Base-by-base conservation (phyloP, 2,329 filamentous ascomycete species). In the Botrytis deweyae region DNA sequence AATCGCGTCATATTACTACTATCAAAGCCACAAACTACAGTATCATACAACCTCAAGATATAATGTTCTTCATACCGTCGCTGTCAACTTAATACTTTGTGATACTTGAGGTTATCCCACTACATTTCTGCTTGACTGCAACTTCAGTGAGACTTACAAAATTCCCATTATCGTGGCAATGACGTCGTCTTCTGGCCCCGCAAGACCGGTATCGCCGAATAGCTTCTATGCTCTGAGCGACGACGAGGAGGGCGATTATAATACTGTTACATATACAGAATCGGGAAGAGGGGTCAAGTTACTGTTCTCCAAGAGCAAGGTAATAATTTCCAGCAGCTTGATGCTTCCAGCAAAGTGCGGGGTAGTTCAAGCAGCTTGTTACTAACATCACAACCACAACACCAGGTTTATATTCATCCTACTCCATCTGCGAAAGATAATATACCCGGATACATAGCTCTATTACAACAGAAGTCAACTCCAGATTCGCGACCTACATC, bases 181-280 rank as follows among this genome's bases (percentile, higher is more conserved):
- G 80, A 79, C 79, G 76, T 80, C 80, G 76, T 76, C 77, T 72
- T 75, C 77, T 7, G 75, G 68, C 70, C 76, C 78, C 73, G 77
- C 78, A 58, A 77, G 79, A 74, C 80, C 86, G 69, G 78, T 89
- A 22, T 98, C 95, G 52, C 94, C 93, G 4, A 93, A 91, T 70
- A 97, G 94, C 80, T 96, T 95, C 86, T 98, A 97, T 86, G 95
- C 95, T 80, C 87, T 98, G 87, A 97, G 93, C 83, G 97, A 99
- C 85, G 94, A 97, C 80, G 95, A 97, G 76, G 96, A 98, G 83
- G 93, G 92, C 78, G 96, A 93, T 63, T 99, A 99, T 85, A 93
- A 97, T 82, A 98, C 94, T 29, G 94, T 99, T 80, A 92, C 93
- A 7, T 93, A 97, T 80, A 89, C 90, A 6, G 89, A 88, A 77